phyloP scores from a whole-genome alignment of 768 basidiomycete species.

The Omphalotus guepiniiformis region DNA sequence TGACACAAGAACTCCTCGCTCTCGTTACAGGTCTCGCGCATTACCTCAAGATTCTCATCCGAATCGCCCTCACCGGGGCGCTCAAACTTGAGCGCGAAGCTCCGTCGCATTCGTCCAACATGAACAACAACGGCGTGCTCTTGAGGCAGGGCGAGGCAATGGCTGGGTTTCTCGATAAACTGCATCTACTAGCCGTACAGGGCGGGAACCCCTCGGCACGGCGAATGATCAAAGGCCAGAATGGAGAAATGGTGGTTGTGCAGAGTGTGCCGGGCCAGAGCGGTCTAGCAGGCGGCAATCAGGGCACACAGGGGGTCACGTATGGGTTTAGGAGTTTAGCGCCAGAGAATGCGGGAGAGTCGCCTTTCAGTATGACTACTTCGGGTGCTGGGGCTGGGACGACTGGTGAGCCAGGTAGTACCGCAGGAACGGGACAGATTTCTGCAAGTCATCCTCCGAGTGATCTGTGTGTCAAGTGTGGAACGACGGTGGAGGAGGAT shows the following conservation, averaged over 20 bases:
- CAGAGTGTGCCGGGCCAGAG: background rate
- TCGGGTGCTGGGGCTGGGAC: background rate
- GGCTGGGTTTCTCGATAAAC: conserved; percentile 85
- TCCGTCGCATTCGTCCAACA: conserved; percentile 1
- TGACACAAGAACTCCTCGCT: conserved; percentile 95
- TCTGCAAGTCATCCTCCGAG: conserved; percentile 72
- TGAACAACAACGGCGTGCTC: conserved; percentile 47
- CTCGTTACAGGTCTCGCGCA: conserved; percentile 99
- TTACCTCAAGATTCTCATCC: conserved; percentile 98
- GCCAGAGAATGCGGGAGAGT: conserved; percentile 87
- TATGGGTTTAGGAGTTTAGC: conserved; percentile 93
- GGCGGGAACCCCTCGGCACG: conserved; percentile 76
- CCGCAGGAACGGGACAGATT: conserved; percentile 33
- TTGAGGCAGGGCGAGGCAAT: conserved; percentile 57
- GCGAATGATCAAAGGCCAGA: conserved; percentile 70
- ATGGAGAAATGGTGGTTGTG: conserved; percentile 43
- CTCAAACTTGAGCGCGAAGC: conserved; percentile 89
- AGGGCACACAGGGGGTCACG: conserved; percentile 81
- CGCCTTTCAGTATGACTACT: conserved; percentile 70
- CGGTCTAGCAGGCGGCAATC: conserved; percentile 45
- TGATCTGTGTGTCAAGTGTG: conserved; percentile 89
- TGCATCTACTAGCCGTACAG: conserved; percentile 87
- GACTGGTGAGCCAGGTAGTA: background rate
- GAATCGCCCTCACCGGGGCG: conserved; percentile 94
- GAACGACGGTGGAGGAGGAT: conserved; percentile 92